phyloP scores from a whole-genome alignment of 2,329 filamentous ascomycete species.

The Hirsutella rhossiliensis region DNA sequence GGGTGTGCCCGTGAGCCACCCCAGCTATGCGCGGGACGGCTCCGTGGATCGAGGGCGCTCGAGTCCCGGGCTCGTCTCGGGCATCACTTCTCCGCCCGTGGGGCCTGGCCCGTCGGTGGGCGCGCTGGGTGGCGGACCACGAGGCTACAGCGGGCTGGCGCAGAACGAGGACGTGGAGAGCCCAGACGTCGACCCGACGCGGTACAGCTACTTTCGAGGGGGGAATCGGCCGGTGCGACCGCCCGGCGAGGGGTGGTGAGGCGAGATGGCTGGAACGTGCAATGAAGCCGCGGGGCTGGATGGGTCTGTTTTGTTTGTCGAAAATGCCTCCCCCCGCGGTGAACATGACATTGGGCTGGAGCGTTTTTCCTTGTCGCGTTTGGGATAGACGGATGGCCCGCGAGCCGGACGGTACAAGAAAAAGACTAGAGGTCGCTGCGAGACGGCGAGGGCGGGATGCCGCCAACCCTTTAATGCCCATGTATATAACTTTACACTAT shows the following conservation, averaged over 20 bases:
- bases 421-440: neutral
- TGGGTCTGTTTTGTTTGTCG: neutral
- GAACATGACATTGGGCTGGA: conserved; percentile 2
- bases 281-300: neutral
- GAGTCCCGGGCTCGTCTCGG: neutral
- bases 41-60: conserved; percentile 11
- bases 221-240: conserved; percentile 13
- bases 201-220: conserved; percentile 46
- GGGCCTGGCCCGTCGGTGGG: conserved; percentile 31
- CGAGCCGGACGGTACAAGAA: neutral
- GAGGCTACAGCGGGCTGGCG: conserved; percentile 47
- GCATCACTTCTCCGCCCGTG: neutral
- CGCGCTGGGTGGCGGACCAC: conserved; percentile 44
- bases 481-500: neutral
- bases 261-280: neutral
- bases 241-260: conserved; percentile 28
- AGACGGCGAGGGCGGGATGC: neutral
- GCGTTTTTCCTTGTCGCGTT: conserved; percentile 5
- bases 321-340: no score
- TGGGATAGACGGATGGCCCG: conserved; percentile 6
- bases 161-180: conserved; percentile 34
- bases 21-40: conserved; percentile 9
- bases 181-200: conserved; percentile 27
- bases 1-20: conserved; percentile 31
- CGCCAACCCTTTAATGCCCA: neutral